A percentile compares a stretch with the other conserved stretches of the same genome.
These are phyloP conservation scores for Luffa acutangula DNA, from an alignment of 306 rosid species.

Conservation along the genomic window DNA sequence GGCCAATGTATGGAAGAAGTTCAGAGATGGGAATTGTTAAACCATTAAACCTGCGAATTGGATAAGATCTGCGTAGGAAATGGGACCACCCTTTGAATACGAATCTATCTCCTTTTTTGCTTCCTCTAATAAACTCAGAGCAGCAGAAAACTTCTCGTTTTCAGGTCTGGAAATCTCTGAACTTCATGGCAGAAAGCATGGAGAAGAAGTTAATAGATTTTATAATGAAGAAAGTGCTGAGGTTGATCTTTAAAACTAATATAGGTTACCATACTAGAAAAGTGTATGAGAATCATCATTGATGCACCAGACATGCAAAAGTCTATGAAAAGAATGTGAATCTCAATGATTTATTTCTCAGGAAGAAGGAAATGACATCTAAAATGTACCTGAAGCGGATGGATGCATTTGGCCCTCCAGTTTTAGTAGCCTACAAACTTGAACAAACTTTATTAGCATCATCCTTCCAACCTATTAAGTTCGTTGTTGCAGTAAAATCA, in stretches of 20 bases:
- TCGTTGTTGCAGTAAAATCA: conserved; percentile 1
- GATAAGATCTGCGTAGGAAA: conserved; percentile 84
- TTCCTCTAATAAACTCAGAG: conserved; percentile 66
- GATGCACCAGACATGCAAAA: not conserved
- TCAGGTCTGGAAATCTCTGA: conserved; percentile 95
- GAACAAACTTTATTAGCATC: conserved; percentile 24
- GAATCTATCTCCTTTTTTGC: conserved; percentile 88
- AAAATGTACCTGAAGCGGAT: conserved; percentile 71
- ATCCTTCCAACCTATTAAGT: conserved; percentile 2
- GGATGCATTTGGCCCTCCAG: conserved; percentile 95
- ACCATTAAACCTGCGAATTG: conserved; percentile 53
- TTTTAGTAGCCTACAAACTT: conserved; percentile 80
- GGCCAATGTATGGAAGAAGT: not conserved
- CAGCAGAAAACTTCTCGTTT: conserved; percentile 59
- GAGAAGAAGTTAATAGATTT: not conserved
- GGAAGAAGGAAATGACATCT: conserved; percentile 1
- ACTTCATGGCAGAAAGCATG: conserved; percentile 43
- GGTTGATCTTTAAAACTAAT: not conserved
- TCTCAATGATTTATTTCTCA: not conserved
- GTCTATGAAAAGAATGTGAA: not conserved
- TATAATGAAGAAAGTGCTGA: not conserved
- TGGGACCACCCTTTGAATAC: conserved; percentile 80
- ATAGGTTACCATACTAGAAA: not conserved
- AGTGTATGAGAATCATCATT: not conserved
- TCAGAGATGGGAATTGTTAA: not conserved